These are phyloP conservation scores for Bipolaris sorokiniana DNA, from an alignment of 2,329 filamentous ascomycete genomes.

Conservation along the genomic window DNA sequence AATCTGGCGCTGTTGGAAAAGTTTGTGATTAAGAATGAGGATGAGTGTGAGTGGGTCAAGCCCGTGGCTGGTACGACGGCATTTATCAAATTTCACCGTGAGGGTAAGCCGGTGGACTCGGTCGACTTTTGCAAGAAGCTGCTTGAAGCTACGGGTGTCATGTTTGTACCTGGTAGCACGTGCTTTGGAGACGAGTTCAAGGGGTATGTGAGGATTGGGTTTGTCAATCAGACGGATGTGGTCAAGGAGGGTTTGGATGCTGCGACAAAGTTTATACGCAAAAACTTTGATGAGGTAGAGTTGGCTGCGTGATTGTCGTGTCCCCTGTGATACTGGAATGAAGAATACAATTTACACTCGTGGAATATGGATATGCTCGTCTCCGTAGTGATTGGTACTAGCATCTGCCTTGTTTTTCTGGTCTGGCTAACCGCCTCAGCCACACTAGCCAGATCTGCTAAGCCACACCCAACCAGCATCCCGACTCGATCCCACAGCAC, in stretches of 20 bases:
- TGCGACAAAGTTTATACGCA: constrained; percentile 61
- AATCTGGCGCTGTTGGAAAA: constrained; percentile 71
- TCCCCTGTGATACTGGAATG: not conserved
- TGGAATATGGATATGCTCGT: not conserved
- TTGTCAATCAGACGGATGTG: constrained; percentile 73
- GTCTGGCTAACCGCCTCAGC: not conserved
- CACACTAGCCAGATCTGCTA: not conserved
- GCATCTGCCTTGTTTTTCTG: not conserved
- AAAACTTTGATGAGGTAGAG: constrained; percentile 60
- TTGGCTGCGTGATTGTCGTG: constrained; percentile 24
- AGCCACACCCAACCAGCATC: not conserved
- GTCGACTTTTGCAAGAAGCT: constrained; percentile 73
- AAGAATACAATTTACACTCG: not conserved
- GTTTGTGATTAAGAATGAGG: constrained; percentile 69
- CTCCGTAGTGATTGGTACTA: too few species aligned
- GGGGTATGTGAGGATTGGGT: constrained; percentile 80
- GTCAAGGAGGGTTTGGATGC: constrained; percentile 68
- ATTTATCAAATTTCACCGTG: constrained; percentile 71
- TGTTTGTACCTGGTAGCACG: constrained; percentile 74
- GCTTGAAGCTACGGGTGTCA: constrained; percentile 70
- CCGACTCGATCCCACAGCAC: not conserved
- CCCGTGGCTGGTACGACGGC: constrained; percentile 81
- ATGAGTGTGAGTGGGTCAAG: constrained; percentile 71
- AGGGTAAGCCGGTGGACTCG: constrained; percentile 70
- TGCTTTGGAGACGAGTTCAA: constrained; percentile 76